These are phyloP conservation scores for Lentinus brumalis DNA, from an alignment of 768 basidiomycete genomes.

Conservation along the genomic window DNA sequence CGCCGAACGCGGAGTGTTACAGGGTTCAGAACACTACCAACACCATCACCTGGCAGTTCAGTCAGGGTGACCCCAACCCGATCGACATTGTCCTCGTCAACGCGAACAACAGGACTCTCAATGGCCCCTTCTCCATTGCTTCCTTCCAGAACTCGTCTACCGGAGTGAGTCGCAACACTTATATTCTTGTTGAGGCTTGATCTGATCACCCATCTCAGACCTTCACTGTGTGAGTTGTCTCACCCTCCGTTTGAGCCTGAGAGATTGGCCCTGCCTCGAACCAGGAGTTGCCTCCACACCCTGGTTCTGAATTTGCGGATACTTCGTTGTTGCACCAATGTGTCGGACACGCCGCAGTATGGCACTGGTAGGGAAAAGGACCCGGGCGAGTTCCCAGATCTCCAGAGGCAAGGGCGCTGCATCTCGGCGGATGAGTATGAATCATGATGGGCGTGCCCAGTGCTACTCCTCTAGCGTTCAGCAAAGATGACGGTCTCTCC, in stretches of 20 bases:
- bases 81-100: constrained; percentile 38
- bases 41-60: constrained; percentile 36
- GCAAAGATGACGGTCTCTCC: neutral
- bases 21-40: constrained; percentile 41
- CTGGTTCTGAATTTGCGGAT: neutral
- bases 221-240: constrained; percentile 19
- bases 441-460: too few species aligned
- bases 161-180: constrained; percentile 13
- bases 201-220: constrained; percentile 2
- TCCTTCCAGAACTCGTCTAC: constrained; percentile 30
- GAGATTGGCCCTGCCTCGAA: neutral
- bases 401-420: too few species aligned
- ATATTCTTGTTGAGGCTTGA: neutral
- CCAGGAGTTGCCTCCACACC: neutral
- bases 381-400: too few species aligned
- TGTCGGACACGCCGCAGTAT: neutral
- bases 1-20: neutral
- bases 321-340: neutral
- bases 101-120: constrained; percentile 32
- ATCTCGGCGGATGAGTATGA: too few species aligned
- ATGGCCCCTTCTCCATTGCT: constrained; percentile 40
- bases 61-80: constrained; percentile 34
- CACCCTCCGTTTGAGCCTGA: neutral
- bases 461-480: neutral
- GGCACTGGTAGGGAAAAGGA: too few species aligned